These are phyloP conservation scores for Fusarium drepaniforme DNA, from an alignment of 2,329 filamentous ascomycete genomes.

Conservation along the genomic window DNA sequence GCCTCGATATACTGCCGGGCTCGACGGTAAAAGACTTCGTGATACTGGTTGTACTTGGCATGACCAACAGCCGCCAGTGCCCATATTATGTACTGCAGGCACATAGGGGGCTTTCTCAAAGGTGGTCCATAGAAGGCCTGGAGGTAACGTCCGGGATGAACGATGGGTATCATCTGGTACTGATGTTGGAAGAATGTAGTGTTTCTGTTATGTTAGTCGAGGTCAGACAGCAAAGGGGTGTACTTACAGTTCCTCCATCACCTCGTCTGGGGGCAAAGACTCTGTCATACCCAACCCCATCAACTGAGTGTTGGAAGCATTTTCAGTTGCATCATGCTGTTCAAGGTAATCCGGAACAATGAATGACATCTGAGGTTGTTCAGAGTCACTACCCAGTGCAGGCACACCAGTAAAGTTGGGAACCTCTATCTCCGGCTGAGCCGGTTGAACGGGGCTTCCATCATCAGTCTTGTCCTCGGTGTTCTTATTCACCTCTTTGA, in stretches of 20 bases:
- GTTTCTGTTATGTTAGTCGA: constrained; percentile 62
- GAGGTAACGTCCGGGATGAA: constrained; percentile 82
- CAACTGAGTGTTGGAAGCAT: constrained; percentile 57
- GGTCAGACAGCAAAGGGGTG: neutral
- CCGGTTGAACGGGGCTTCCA: constrained; percentile 38
- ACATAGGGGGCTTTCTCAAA: constrained; percentile 83
- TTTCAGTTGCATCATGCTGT: constrained; percentile 14
- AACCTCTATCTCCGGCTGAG: constrained; percentile 24
- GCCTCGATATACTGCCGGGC: constrained; percentile 85
- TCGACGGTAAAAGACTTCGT: constrained; percentile 84
- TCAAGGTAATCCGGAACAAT: constrained; percentile 25
- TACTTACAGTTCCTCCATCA: constrained; percentile 84
- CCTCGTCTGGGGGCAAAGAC: constrained; percentile 79
- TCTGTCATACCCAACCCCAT: constrained; percentile 87
- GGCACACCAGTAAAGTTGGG: constrained; percentile 14
- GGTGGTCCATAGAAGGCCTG: constrained; percentile 79
- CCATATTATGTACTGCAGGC: constrained; percentile 90
- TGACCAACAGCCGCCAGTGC: constrained; percentile 78
- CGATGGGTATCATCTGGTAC: constrained; percentile 79
- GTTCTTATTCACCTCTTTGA: constrained; percentile 72
- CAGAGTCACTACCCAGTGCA: constrained; percentile 3
- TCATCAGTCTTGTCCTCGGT: constrained; percentile 42
- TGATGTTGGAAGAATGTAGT: constrained; percentile 81
- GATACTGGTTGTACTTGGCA: constrained; percentile 77
- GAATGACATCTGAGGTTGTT: constrained; percentile 22